A percentile compares a stretch with the other conserved stretches of the same genome.
These are phyloP conservation scores for Tulasnella sp. DNA, from an alignment of 768 basidiomycete species.

Conservation along the genomic window DNA sequence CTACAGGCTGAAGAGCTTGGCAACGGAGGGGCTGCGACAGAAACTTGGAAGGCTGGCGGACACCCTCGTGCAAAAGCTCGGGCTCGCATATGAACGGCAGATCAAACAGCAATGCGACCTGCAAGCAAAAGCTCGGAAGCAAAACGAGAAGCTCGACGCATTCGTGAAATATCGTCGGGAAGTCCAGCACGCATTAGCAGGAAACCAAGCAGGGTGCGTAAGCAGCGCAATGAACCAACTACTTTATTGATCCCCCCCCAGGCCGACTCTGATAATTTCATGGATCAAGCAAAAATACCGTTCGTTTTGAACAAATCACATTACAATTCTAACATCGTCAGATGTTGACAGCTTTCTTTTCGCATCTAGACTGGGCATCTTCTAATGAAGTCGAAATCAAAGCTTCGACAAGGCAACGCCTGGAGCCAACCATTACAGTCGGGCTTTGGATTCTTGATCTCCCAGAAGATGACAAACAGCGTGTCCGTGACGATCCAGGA, in stretches of 20 bases:
- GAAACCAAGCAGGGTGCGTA: not conserved
- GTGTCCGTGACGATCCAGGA: not conserved
- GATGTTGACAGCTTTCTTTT: not conserved
- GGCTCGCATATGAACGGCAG: not conserved
- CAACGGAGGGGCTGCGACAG: not conserved
- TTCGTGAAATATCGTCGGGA: not conserved
- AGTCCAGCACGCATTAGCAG: not conserved
- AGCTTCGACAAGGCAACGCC: not conserved
- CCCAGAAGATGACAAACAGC: conserved; percentile 36
- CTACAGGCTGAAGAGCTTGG: not conserved
- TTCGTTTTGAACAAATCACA: not conserved
- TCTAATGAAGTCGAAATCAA: not conserved
- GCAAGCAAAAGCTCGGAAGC: not conserved
- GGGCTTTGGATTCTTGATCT: conserved; percentile 37
- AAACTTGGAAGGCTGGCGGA: not conserved
- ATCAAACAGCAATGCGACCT: not conserved
- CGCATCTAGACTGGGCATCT: not conserved
- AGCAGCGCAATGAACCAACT: not conserved
- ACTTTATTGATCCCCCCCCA: not conserved
- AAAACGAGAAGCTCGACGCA: not conserved
- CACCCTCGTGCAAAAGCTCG: not conserved
- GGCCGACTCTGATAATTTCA: not conserved
- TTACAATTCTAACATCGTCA: not conserved
- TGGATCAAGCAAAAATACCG: not conserved
- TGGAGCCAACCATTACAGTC: not conserved